Percentiles rank a stretch among this genome's conserved stretches.
These are phyloP conservation scores for Aspergillus costaricaensis DNA, from an alignment of 2,329 filamentous ascomycete genomes.

Conservation along the genomic window DNA sequence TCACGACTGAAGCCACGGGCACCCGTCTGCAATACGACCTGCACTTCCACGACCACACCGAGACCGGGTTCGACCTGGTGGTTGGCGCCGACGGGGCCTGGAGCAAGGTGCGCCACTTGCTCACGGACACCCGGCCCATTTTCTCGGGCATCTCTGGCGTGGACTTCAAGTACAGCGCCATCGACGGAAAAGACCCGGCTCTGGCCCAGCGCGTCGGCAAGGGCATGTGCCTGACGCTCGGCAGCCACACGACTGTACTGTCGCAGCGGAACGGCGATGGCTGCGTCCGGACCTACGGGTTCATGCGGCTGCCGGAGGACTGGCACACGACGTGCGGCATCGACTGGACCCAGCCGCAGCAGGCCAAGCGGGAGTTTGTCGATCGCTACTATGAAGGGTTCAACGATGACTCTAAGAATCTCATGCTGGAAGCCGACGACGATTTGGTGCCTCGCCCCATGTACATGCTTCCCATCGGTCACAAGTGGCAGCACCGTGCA, in stretches of 20 bases:
- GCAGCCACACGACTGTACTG: constrained; percentile 27
- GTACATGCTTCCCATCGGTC: constrained; percentile 26
- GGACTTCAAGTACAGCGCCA: too few species aligned
- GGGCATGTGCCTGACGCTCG: constrained; percentile 25
- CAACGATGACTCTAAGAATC: not conserved
- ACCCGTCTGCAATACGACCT: too few species aligned
- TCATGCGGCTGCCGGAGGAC: constrained; percentile 19
- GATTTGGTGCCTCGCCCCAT: constrained; percentile 15
- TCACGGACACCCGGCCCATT: constrained; percentile 24
- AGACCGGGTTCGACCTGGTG: constrained; percentile 25
- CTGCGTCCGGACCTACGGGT: constrained; percentile 28
- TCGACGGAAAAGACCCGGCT: too few species aligned
- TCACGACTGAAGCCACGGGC: too few species aligned
- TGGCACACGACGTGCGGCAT: not conserved
- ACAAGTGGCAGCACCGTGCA: constrained; percentile 21
- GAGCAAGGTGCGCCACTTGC: constrained; percentile 24
- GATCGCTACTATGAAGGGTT: constrained; percentile 23
- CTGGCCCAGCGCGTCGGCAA: too few species aligned
- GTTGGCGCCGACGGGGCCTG: constrained; percentile 35
- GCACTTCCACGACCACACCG: not conserved
- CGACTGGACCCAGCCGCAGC: too few species aligned
- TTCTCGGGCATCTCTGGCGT: too few species aligned
- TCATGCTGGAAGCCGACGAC: too few species aligned
- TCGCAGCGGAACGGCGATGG: constrained; percentile 28
- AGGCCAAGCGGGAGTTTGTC: constrained; percentile 8